A percentile compares a stretch with the other conserved stretches of the same genome.
Evolutionary conservation across 768 basidiomycete genomes (phyloP).

Genomic region (Mycena galopus): DNA sequence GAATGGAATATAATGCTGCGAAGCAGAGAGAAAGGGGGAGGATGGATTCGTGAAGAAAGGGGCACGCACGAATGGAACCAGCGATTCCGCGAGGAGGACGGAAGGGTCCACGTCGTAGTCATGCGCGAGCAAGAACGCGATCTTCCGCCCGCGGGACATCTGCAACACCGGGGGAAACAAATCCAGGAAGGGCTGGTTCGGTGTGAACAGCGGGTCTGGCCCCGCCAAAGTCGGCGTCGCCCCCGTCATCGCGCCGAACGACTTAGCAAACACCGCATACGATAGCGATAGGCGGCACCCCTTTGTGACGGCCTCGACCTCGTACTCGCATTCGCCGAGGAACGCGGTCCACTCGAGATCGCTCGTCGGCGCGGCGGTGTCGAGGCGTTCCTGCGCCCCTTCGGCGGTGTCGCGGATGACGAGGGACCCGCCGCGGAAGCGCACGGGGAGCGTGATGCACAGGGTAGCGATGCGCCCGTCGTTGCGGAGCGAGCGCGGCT

Average conservation of each 20-base stretch:
- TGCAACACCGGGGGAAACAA: constrained; percentile 79
- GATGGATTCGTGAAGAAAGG: too few relatives aligned
- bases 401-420: constrained; percentile 62
- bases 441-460: constrained; percentile 79
- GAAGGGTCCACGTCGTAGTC: constrained; percentile 81
- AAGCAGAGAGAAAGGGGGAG: background rate
- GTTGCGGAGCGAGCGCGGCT: constrained; percentile 64
- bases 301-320: constrained; percentile 77
- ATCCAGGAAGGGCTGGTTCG: constrained; percentile 82
- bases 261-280: constrained; percentile 78
- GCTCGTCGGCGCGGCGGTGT: constrained; percentile 69
- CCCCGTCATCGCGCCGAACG: constrained; percentile 68
- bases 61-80: constrained; percentile 72
- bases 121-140: constrained; percentile 79
- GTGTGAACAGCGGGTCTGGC: constrained; percentile 75
- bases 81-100: constrained; percentile 74
- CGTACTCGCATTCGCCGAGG: constrained; percentile 79
- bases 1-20: too few relatives aligned
- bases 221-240: constrained; percentile 30
- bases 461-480: constrained; percentile 83
- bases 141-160: constrained; percentile 74
- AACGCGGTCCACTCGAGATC: constrained; percentile 87
- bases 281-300: constrained; percentile 79
- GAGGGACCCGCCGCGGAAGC: constrained; percentile 77
- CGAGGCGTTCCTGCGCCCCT: constrained; percentile 70